Percentiles rank a stretch among this genome's conserved stretches.
phyloP scores from a whole-genome alignment of 2,329 filamentous ascomycete genomes.

The Diplodia mutila region DNA sequence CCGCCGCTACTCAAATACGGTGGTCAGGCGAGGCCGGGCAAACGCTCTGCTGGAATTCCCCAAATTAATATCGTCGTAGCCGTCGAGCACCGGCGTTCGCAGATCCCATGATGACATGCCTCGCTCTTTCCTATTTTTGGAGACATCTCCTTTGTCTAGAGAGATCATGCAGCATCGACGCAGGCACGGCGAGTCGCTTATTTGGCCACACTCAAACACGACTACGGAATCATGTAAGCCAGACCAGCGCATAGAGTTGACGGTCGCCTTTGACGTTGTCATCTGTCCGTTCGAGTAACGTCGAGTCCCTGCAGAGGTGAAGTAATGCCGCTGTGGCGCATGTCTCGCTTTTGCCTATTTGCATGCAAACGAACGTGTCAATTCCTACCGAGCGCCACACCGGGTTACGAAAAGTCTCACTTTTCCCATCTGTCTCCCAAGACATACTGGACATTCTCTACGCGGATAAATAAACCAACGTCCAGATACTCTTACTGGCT shows the following conservation, averaged over 20 bases:
- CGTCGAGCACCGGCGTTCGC: not conserved
- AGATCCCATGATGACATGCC: constrained; percentile 17
- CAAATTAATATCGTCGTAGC: not conserved
- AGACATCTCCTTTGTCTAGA: constrained; percentile 12
- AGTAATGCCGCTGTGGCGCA: not conserved
- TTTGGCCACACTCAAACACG: not conserved
- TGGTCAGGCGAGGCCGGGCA: constrained; percentile 1
- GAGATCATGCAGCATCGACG: constrained; percentile 18
- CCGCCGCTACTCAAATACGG: constrained; percentile 1
- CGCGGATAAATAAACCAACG: not conserved
- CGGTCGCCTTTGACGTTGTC: not conserved
- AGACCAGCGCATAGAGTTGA: not conserved
- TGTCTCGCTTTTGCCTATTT: not conserved
- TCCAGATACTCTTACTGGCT: not conserved
- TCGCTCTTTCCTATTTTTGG: constrained; percentile 16
- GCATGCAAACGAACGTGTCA: not conserved
- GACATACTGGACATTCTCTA: not conserved
- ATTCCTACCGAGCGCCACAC: not conserved
- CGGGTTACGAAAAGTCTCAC: not conserved
- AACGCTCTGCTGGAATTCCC: not conserved
- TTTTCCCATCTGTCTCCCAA: not conserved
- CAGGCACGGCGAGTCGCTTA: constrained; percentile 11
- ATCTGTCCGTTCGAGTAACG: not conserved
- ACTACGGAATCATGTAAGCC: not conserved
- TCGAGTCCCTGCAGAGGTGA: not conserved